Evolutionary conservation across 305 asterid genomes (phyloP).

Genomic region (Ajuga reptans): DNA sequence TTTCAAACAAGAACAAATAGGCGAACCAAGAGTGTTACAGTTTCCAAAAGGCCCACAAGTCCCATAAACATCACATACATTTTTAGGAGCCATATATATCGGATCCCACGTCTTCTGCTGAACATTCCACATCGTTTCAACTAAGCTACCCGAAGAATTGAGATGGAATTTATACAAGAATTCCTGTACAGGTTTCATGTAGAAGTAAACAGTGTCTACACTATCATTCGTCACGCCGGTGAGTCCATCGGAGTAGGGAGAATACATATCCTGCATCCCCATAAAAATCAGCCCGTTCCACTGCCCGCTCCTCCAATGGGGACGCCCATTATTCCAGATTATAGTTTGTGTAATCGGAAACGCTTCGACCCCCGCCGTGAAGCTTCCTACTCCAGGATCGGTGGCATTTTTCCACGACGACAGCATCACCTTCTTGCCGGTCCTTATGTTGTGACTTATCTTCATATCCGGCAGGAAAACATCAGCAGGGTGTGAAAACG

Average conservation of each 20-base stretch:
- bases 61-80: conserved; percentile 26
- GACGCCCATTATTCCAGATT: conserved; percentile 9
- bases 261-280: conserved; percentile 29
- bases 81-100: background rate
- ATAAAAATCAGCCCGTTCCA: conserved; percentile 33
- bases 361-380: conserved; percentile 21
- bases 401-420: conserved; percentile 26
- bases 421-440: conserved; percentile 4
- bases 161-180: conserved; percentile 2
- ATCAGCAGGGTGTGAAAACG: conserved; percentile 16
- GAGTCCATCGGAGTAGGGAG: conserved; percentile 23
- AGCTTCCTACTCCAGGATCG: conserved; percentile 28
- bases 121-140: conserved; percentile 15
- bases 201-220: conserved; percentile 11
- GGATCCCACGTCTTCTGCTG: conserved; percentile 10
- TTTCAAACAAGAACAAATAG: conserved; percentile 37
- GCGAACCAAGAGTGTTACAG: conserved; percentile 18
- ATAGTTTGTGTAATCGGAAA: conserved; percentile 10
- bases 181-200: background rate
- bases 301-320: conserved; percentile 31
- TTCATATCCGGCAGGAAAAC: conserved; percentile 20
- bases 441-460: conserved; percentile 16
- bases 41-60: conserved; percentile 32
- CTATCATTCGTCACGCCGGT: conserved; percentile 1
- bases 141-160: conserved; percentile 4